Percentiles rank a stretch among this genome's conserved stretches.
Conservation (phyloP, 768 basidiomycete genomes). For the Daedaleopsis sinensis region DNA sequence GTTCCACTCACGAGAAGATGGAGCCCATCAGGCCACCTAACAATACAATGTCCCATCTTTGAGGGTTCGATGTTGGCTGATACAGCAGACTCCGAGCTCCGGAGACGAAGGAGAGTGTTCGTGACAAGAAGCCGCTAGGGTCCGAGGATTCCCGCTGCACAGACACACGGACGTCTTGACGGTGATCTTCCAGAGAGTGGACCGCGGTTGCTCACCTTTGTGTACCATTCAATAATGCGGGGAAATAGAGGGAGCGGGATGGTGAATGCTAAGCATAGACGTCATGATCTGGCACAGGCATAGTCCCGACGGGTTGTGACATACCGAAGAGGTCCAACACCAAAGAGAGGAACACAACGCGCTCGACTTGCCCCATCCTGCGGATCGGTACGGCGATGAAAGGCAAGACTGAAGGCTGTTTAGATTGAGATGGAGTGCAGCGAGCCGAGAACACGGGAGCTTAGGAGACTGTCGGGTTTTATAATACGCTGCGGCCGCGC, state of each 20-base stretch:
- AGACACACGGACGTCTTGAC: neutral
- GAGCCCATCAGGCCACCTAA: conserved; percentile 95
- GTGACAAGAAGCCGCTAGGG: conserved; percentile 70
- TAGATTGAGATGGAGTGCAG: conserved; percentile 4
- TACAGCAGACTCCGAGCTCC: conserved; percentile 67
- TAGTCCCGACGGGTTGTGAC: conserved; percentile 24
- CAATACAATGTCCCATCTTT: conserved; percentile 92
- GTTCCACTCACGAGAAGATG: conserved; percentile 75
- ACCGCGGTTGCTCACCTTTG: conserved; percentile 49
- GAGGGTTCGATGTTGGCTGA: conserved; percentile 58
- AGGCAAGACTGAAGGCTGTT: neutral
- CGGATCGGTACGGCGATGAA: neutral
- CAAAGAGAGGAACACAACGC: conserved; percentile 86
- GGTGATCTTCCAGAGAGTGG: neutral
- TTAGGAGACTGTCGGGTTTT: neutral
- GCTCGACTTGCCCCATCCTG: conserved; percentile 69
- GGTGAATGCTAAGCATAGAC: conserved; percentile 70
- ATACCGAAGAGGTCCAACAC: conserved; percentile 83
- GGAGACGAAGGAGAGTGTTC: conserved; percentile 69
- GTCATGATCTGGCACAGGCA: conserved; percentile 10
- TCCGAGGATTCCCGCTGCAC: conserved; percentile 71
- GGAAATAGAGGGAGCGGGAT: conserved; percentile 97
- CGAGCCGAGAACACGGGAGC: conserved; percentile 1
- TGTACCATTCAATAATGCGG: conserved; percentile 95
- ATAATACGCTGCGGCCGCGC: conserved; percentile 4